Evolutionary conservation across 2,329 filamentous ascomycete genomes (phyloP), one percentile per base, ranked within the genome.

Genomic region (Alternaria sp.): DNA sequence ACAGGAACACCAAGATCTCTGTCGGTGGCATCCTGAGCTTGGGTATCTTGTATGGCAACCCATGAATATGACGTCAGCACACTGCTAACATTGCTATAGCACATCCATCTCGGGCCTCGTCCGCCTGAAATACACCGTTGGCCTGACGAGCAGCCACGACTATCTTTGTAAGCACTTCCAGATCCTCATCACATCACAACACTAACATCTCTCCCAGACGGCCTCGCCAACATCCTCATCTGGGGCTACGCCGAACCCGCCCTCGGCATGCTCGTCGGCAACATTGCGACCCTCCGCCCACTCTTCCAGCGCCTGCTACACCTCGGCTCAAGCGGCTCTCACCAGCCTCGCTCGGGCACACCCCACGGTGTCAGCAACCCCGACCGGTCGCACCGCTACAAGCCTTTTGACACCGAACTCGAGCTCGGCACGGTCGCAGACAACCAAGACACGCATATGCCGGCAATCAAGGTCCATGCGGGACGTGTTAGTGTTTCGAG

Each of bases 231-330:
- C 51, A 70, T 80, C 21, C 67, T 79, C 26, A 75, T 79, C 45
- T 80, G 77, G 78, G 77, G 77, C 4, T 79, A 77, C 52, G 77
- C 77, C 7, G 78, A 79, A 40, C 77, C 76, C n/a, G 77, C 73
- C 5, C 72, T 79, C 6, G 77, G 77, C 6, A 71, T 79, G 62
- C 71, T 79, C 13, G 77, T 79, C 6, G 78, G 75, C 13, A 77
- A 73, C 54, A 68, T 79, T 8, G 71, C 73, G 5, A 79, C 77
- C 1, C 69, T 80, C 12, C 73, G 76, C 1, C 78, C 78, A 1
- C 67, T 80, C 9, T 77, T 80, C 58, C 73, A 73, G 19, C 67
- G 65, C 12, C 19, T 70, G 8, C 64, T 73, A 6, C 60, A 67
- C 19, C 69, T 73, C 11, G 69, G 67, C 21, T 50, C 45, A 2